Conservation (phyloP, 1,284 basidiomycete genomes). For the Kwoniella shivajii region DNA sequence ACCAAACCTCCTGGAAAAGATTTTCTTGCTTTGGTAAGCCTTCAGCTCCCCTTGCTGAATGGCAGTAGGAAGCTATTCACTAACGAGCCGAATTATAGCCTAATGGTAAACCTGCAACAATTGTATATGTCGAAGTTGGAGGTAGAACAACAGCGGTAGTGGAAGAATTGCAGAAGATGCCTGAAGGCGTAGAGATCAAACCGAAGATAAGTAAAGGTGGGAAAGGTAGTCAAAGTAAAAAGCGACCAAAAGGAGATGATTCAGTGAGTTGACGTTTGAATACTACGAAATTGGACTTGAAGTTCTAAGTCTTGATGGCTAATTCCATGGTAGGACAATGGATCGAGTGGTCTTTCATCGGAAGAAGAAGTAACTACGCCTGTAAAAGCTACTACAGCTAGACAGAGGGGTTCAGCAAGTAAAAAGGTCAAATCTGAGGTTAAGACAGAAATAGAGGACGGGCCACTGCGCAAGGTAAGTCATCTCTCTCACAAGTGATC, state of each 20-base stretch:
- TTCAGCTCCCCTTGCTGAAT: not conserved
- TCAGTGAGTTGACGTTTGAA: constrained; percentile 18
- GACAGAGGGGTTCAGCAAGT: constrained; percentile 19
- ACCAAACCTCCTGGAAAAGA: constrained; percentile 45
- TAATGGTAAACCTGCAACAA: constrained; percentile 68
- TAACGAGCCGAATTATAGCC: constrained; percentile 56
- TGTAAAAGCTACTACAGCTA: constrained; percentile 18
- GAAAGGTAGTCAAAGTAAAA: constrained; percentile 27
- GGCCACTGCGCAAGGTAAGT: not conserved
- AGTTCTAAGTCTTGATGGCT: not conserved
- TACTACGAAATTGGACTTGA: not conserved
- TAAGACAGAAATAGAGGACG: not conserved
- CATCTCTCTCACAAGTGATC: not conserved
- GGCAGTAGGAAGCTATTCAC: too few species aligned
- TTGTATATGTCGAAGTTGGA: constrained; percentile 76
- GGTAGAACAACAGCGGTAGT: constrained; percentile 79
- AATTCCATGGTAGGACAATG: constrained; percentile 3
- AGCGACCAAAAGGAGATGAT: constrained; percentile 11
- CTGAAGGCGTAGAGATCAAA: constrained; percentile 48
- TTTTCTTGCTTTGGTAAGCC: constrained; percentile 61
- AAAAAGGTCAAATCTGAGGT: constrained; percentile 11
- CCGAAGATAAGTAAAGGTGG: constrained; percentile 39
- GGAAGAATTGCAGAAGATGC: constrained; percentile 64
- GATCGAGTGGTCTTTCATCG: not conserved
- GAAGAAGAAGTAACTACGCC: constrained; percentile 16